Evolutionary conservation across 768 basidiomycete genomes (phyloP), one percentile per base, ranked within the genome.

Genomic region (Hericium rajendrae): DNA sequence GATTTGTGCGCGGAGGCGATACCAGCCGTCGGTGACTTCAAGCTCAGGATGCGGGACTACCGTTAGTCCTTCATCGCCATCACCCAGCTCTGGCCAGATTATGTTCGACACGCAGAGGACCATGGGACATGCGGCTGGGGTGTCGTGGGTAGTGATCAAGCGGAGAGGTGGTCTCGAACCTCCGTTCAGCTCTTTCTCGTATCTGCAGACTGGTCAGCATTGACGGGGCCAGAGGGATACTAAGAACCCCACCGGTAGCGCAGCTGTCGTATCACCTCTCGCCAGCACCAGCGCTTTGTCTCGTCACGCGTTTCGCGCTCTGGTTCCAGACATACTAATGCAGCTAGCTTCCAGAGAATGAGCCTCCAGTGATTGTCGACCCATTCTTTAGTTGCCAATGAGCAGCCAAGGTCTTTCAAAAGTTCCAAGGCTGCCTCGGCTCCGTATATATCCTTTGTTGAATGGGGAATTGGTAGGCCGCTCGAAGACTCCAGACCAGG

Each of bases 11-110:
- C 84, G 81, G 6, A 98, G 74, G 28, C 85, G 74, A 65, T 99
- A 99, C 97, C 97, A 99, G 13, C 97, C 97, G 67, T 99, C 97
- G 0, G 93, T 94, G n/a, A 98, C 73, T 70, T 97, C 97, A 6
- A 99, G 70, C 61, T 84, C 80, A 0, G 85, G 80, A 62, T 76
- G 70, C 2, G 73, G 66, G 22, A 72, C 72, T 26, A 70, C 64
- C 4, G 72, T 63, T 18, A 69, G 53, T 3, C 73, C 73, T 32
- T 77, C 71, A 1, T 76, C 73, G 24, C 72, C 69, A 2, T 70
- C 58, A 3, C 69, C 69, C 18, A 62, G 62, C 37, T 76, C 67
- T 6, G 76, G 71, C 82, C 83, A 86, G 5, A 70, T 70, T 39
- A 98, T 82, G 28, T 78, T 78, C 2, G 91, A 88, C 2, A 99